A percentile compares a stretch with the other conserved stretches of the same genome.
These are phyloP conservation scores for Pichia sp. DNA, from an alignment of 1,139 yeast species.

Conservation along the genomic window DNA sequence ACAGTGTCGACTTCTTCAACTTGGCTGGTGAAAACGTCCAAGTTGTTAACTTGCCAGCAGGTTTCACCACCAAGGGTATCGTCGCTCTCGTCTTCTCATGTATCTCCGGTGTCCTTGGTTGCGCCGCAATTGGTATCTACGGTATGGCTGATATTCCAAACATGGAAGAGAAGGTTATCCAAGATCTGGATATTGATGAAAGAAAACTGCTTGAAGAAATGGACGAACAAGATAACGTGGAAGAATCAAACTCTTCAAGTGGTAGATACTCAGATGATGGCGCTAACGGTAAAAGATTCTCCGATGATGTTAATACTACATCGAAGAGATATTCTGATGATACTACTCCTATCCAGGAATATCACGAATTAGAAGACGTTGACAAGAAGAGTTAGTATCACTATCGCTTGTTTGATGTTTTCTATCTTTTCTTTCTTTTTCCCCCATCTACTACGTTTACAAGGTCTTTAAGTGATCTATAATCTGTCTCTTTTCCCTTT, in stretches of 20 bases:
- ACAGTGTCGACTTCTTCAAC: constrained; percentile 55
- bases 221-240: constrained; percentile 6
- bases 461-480: not conserved
- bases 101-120: constrained; percentile 74
- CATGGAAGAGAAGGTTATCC: constrained; percentile 49
- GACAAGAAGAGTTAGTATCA: not conserved
- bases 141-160: constrained; percentile 74
- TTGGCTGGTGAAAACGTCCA: constrained; percentile 73
- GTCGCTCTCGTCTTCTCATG: constrained; percentile 82
- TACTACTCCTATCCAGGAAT: constrained; percentile 2
- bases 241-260: constrained; percentile 13
- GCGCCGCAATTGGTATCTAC: constrained; percentile 69
- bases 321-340: constrained; percentile 7
- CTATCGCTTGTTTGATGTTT: not conserved
- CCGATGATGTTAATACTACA: constrained; percentile 15
- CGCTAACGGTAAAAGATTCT: constrained; percentile 9
- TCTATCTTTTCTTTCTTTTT: not conserved
- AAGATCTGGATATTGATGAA: constrained; percentile 44
- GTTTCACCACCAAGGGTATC: constrained; percentile 87
- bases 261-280: constrained; percentile 20
- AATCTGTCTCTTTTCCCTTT: not conserved
- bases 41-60: constrained; percentile 60
- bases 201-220: constrained; percentile 22
- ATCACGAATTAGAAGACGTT: constrained; percentile 4
- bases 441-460: not conserved